Percentiles rank a stretch among this genome's conserved stretches.
phyloP scores from a whole-genome alignment of 176 grass and related monocot species.

The Carex pumila region DNA sequence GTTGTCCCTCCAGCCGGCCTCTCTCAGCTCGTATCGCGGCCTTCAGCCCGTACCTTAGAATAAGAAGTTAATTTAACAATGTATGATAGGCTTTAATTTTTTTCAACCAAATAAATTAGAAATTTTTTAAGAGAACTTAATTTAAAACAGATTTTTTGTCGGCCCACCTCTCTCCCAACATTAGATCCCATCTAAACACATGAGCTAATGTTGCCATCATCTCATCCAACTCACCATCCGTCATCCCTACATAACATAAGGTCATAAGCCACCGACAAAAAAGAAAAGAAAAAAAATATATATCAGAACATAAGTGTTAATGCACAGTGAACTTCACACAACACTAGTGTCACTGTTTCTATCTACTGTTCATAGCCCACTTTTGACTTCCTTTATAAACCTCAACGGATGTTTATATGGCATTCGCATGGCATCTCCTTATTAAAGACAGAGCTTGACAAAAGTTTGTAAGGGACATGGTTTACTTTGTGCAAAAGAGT shows the following conservation, averaged over 20 bases:
- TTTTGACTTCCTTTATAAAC: not conserved
- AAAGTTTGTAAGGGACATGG: not conserved
- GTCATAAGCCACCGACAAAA: not conserved
- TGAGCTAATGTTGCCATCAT: slow-evolving; percentile 84
- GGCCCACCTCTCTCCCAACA: slow-evolving; percentile 63
- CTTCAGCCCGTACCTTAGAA: slow-evolving; percentile 55
- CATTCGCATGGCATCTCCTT: not conserved
- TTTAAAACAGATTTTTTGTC: not conserved
- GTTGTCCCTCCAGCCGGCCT: slow-evolving; percentile 33
- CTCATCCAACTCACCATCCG: slow-evolving; percentile 92
- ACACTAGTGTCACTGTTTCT: not conserved
- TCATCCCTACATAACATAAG: slow-evolving; percentile 32
- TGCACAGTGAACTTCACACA: not conserved
- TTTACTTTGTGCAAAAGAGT: too few species aligned
- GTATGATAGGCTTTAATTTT: not conserved
- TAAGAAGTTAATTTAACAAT: not conserved
- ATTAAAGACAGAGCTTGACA: not conserved
- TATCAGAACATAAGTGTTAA: too few species aligned
- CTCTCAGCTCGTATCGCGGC: slow-evolving; percentile 78
- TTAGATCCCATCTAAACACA: slow-evolving; percentile 86
- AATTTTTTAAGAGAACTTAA: not conserved
- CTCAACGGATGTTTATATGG: not conserved
- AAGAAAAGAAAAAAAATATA: not conserved
- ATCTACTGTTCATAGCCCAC: not conserved
- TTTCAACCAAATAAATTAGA: not conserved